Percentiles rank a stretch among this genome's conserved stretches.
phyloP scores from a whole-genome alignment of 106 monocot genomes.

The Apostasia ramifera region DNA sequence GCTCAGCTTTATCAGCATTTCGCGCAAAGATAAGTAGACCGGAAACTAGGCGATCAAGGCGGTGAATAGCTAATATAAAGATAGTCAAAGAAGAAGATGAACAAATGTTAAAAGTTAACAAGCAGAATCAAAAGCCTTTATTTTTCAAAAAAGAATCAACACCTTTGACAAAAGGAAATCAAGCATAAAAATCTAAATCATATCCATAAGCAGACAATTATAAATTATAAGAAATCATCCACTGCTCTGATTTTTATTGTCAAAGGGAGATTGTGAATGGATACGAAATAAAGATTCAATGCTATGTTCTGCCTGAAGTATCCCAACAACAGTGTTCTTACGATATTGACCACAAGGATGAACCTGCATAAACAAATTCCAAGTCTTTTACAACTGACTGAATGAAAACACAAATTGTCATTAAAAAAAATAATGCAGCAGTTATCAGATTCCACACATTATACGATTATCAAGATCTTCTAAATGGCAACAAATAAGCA shows the following conservation, averaged over 20 bases:
- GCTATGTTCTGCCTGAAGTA: slow-evolving; percentile 84
- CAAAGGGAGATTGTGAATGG: slow-evolving; percentile 20
- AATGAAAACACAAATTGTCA: too few relatives aligned
- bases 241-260: neutral
- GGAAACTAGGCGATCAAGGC: slow-evolving; percentile 94
- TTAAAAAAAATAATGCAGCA: too few relatives aligned
- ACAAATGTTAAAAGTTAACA: too few relatives aligned
- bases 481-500: too few relatives aligned
- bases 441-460: too few relatives aligned
- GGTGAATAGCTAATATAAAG: slow-evolving; percentile 65
- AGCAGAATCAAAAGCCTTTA: neutral
- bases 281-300: slow-evolving; percentile 90
- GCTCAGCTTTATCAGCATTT: slow-evolving; percentile 81
- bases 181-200: neutral
- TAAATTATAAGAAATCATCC: neutral
- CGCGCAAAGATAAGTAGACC: slow-evolving; percentile 97
- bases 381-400: too few relatives aligned
- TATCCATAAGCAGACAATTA: neutral
- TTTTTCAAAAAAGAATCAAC: too few relatives aligned
- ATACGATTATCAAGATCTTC: too few relatives aligned
- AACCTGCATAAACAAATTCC: slow-evolving; percentile 46
- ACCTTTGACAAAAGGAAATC: neutral
- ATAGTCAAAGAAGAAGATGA: slow-evolving; percentile 36
- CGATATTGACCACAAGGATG: slow-evolving; percentile 99
- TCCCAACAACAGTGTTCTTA: slow-evolving; percentile 93